Base-by-base conservation (phyloP, 2,329 filamentous ascomycete species). In the Ophiosphaerella narmari region DNA sequence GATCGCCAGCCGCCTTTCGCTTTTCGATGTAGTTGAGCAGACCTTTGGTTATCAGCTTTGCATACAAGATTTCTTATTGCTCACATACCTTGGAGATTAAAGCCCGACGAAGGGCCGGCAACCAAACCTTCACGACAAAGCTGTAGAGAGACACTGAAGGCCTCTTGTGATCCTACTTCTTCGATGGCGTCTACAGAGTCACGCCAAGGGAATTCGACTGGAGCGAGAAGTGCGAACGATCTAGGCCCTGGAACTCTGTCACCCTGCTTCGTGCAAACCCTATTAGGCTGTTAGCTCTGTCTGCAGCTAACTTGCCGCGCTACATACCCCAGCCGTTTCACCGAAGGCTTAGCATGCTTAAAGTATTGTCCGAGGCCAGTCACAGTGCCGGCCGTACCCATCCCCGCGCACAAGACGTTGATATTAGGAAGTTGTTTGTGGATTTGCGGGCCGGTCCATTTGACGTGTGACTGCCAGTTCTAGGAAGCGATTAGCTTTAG, bases 391-490 rank as follows among this genome's bases (percentile, higher is more conserved):
- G 80, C 79, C 0, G 82, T 86, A 0, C 83, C 83, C 77, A 85
- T 80, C 1, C 80, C 80, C 1, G 80, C 77, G 50, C 81, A 84
- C 13, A 85, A 73, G 2, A 85, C 62, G 31, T 78, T 80, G 50
- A 85, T 82, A 39, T 82, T 75, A 0, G 82, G 82, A 0, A 85
- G 62, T 45, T 86, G 83, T 46, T 72, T 76, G 39, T 78, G 71
- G 13, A 86, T 82, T 54, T 85, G 83, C 0, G 82, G 80, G 0
- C 82, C 83, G 0, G 83, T 86, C 82, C 82, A 86, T 18, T 76
- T 77, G 9, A 81, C 66, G 54, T 86, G 83, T 1, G 82, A 71
- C 59, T 76, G 74, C 78, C 79, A 82, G 49, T 82, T 82, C 78
- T 61, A 7, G 5, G 24, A 13, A 11, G 7, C 7, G 7, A 14